Base-by-base conservation (phyloP, 169 alveolate genomes). In the Plasmodium cynomolgi region DNA sequence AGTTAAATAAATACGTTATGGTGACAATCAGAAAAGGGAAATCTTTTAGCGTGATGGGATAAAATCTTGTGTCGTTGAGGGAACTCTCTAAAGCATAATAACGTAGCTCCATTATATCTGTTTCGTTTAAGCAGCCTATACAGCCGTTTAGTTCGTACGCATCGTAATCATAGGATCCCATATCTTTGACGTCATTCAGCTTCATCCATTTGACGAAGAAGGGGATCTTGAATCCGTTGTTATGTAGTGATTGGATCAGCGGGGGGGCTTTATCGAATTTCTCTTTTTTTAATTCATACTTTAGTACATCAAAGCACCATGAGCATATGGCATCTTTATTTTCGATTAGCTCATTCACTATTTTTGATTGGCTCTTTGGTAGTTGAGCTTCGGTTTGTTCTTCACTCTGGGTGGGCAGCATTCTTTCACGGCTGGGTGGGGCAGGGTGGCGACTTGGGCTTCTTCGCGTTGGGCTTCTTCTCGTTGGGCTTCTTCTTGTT, bases 131-230 rank as follows among this genome's bases (percentile, higher is more conserved):
- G 62, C 93, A 85, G 7, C 93, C 93, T 29, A 85, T 85, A 85
- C 93, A 85, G 7, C 93, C 93, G 39, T 85, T 85, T 50, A 85
- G 41, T 29, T 85, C 93, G 23, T 85, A 85, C 56, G 85, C 84
- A 75, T 74, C 77, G 39, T 75, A 85, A 33, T 85, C 80, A 75
- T 85, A 85, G 3, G 93, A 85, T 0, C 93, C 93, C 56, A 85
- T 2, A 34, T 85, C 85, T n/a, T 85, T 85, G 15, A 75, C 44
- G 29, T 85, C 81, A 41, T 47, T 74, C 23, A 85, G 39, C 62
- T 85, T 85, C 93, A 85, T 85, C 93, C 93, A 85, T 77, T 85
- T 85, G 26, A 85, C 85, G 68, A 85, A 85, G 56, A 85, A 39
- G 6, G 93, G 85, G 20, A 85, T 85, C 41, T 68, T 50, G 15